These are phyloP conservation scores for Piper betle DNA, from an alignment of 164 flowering plant species.

Conservation along the genomic window DNA sequence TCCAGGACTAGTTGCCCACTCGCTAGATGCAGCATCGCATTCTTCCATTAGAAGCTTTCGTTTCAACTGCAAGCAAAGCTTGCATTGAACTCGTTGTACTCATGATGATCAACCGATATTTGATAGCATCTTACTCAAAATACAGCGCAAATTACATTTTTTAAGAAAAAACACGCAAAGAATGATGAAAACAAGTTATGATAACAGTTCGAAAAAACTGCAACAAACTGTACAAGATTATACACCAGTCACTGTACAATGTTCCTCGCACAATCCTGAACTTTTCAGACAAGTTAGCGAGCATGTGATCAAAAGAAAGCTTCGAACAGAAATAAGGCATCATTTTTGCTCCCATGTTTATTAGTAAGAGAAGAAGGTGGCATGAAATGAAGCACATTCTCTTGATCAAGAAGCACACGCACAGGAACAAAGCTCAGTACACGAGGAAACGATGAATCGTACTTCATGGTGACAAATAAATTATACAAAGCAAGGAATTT, in stretches of 20 bases:
- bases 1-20: constrained; percentile 23
- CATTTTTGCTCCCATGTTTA: too few relatives aligned
- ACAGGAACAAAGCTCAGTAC: too few relatives aligned
- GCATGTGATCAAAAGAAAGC: too few relatives aligned
- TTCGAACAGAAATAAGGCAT: too few relatives aligned
- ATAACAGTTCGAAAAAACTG: background rate
- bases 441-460: too few relatives aligned
- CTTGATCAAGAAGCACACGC: too few relatives aligned
- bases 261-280: background rate
- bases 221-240: background rate
- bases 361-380: too few relatives aligned
- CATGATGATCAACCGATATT: background rate
- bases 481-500: too few relatives aligned
- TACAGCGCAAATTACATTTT: background rate
- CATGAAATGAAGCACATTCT: too few relatives aligned
- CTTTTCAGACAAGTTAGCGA: too few relatives aligned
- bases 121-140: background rate
- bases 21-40: constrained; percentile 28
- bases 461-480: too few relatives aligned
- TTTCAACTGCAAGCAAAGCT: constrained; percentile 25
- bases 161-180: background rate
- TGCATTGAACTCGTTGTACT: background rate
- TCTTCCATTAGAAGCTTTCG: constrained; percentile 38
- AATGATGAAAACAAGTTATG: background rate
- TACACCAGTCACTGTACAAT: too few relatives aligned